Percentiles rank a stretch among this genome's conserved stretches.
Evolutionary conservation across 2,329 filamentous ascomycete genomes (phyloP).

Genomic region (Neonectria faginata): DNA sequence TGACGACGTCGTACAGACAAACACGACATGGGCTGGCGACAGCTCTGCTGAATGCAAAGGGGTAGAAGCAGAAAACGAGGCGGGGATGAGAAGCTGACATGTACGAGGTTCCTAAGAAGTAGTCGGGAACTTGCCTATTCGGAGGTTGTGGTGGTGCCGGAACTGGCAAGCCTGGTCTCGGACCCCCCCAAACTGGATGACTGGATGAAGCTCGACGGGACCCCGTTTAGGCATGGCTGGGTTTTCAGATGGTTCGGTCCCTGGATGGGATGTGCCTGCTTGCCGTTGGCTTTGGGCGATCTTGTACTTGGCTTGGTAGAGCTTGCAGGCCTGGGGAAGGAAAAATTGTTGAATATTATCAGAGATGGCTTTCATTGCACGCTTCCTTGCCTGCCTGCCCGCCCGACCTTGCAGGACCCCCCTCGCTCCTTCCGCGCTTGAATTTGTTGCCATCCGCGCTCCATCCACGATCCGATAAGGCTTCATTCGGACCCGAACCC

Average conservation of each 20-base stretch:
- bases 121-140: conserved; percentile 4
- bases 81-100: conserved; percentile 1
- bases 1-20: conserved; percentile 34
- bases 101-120: neutral
- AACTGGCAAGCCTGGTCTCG: conserved; percentile 18
- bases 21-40: conserved; percentile 25
- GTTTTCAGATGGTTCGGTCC: conserved; percentile 18
- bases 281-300: conserved; percentile 1
- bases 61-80: neutral
- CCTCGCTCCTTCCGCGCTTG: conserved; percentile 15
- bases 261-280: conserved; percentile 19
- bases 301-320: neutral
- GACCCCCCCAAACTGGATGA: conserved; percentile 22
- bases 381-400: neutral
- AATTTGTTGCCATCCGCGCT: conserved; percentile 9
- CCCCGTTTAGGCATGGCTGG: conserved; percentile 23
- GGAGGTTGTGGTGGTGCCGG: conserved; percentile 19
- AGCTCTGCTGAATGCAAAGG: conserved; percentile 1
- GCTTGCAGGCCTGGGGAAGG: neutral
- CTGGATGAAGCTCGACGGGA: conserved; percentile 23
- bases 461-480: conserved; percentile 33
- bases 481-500: conserved; percentile 19
- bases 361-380: neutral
- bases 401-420: neutral
- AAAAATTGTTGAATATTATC: neutral